A percentile compares a stretch with the other conserved stretches of the same genome.
phyloP scores from a whole-genome alignment of 2,329 filamentous ascomycete species.

The Seiridium unicorne region DNA sequence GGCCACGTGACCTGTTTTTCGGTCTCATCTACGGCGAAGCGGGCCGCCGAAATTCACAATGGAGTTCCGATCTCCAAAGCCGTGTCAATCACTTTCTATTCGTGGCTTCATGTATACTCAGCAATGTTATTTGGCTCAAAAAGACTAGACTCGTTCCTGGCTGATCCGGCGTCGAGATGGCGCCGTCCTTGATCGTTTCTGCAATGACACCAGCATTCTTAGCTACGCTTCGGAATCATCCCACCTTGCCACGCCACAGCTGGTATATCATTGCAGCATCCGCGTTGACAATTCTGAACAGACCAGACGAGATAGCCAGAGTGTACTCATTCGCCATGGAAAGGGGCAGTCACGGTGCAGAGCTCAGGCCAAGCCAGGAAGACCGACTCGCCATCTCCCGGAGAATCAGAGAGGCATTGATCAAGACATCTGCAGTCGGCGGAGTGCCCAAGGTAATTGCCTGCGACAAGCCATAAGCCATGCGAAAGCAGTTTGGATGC shows the following conservation, averaged over 20 bases:
- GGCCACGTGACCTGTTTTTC: conserved; percentile 2
- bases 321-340: conserved; percentile 42
- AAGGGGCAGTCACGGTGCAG: conserved; percentile 20
- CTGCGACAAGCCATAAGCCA: background rate
- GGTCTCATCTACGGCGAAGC: background rate
- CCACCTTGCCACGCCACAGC: conserved; percentile 39
- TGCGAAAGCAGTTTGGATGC: background rate
- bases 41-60: background rate
- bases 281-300: conserved; percentile 45
- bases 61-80: background rate
- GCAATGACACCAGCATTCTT: conserved; percentile 41
- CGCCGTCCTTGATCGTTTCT: conserved; percentile 5
- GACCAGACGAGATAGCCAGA: conserved; percentile 44
- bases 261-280: conserved; percentile 50
- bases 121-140: background rate
- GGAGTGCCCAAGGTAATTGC: conserved; percentile 47
- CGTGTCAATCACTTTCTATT: background rate
- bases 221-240: conserved; percentile 35
- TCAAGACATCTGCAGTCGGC: conserved; percentile 46
- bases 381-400: conserved; percentile 42
- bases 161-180: background rate
- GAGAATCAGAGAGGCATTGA: conserved; percentile 46
- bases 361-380: conserved; percentile 23
- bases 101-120: background rate
- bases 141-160: too few relatives aligned